Evolutionary conservation across 306 rosid species (phyloP).

Genomic region (Urtica urens): DNA sequence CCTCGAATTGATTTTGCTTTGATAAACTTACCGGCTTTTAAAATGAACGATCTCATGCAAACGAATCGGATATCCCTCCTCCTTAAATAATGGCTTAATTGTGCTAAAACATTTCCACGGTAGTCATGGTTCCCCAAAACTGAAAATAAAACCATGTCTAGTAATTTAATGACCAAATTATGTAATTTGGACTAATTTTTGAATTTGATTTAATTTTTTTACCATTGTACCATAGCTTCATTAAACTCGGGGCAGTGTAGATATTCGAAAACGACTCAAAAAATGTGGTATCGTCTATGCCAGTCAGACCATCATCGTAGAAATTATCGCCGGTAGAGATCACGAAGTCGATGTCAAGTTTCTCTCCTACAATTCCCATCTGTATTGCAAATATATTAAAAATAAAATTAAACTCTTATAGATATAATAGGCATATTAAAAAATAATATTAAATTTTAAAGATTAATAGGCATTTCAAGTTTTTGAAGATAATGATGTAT

Average conservation of each 20-base stretch:
- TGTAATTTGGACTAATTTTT: too few relatives aligned
- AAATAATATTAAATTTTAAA: too few relatives aligned
- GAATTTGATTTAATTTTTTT: not conserved
- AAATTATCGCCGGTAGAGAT: conserved; percentile 68
- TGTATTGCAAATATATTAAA: too few relatives aligned
- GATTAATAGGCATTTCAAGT: too few relatives aligned
- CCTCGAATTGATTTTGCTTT: too few relatives aligned
- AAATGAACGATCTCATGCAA: conserved; percentile 59
- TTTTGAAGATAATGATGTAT: too few relatives aligned
- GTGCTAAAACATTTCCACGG: conserved; percentile 75
- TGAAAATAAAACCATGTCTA: conserved; percentile 16
- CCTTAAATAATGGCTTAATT: conserved; percentile 33
- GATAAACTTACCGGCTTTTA: conserved; percentile 46
- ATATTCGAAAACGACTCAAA: conserved; percentile 35
- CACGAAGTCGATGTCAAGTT: conserved; percentile 42
- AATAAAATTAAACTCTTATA: too few relatives aligned
- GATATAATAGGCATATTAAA: too few relatives aligned
- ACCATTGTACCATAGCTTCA: conserved; percentile 52
- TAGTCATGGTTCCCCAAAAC: conserved; percentile 89
- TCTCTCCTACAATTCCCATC: conserved; percentile 70
- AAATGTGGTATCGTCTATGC: conserved; percentile 33
- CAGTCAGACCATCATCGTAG: conserved; percentile 34
- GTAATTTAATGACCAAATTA: not conserved
- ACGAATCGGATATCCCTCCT: conserved; percentile 49
- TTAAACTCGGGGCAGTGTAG: too few relatives aligned